Evolutionary conservation across 768 basidiomycete species (phyloP).

Genomic region (Suillus subalutaceus): DNA sequence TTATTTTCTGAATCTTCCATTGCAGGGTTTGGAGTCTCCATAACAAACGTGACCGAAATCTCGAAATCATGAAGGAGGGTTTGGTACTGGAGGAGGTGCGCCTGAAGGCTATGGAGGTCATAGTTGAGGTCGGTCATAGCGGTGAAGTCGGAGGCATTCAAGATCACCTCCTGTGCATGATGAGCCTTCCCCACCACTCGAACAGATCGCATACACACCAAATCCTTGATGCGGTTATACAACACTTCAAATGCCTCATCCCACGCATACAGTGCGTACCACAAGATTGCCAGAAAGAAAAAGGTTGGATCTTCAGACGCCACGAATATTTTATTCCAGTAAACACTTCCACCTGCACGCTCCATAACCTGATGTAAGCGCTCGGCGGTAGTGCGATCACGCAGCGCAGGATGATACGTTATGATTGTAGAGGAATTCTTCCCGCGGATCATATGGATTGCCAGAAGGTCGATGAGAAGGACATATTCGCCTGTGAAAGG

Average conservation of each 20-base stretch:
- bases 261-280: constrained; percentile 58
- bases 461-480: constrained; percentile 39
- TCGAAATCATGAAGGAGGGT: constrained; percentile 51
- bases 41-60: constrained; percentile 47
- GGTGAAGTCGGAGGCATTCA: constrained; percentile 43
- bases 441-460: constrained; percentile 41
- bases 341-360: constrained; percentile 36
- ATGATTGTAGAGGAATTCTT: constrained; percentile 31
- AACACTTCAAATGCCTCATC: constrained; percentile 52
- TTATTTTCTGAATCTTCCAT: constrained; percentile 25
- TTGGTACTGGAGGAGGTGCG: constrained; percentile 53
- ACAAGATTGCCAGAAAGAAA: constrained; percentile 47
- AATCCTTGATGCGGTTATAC: constrained; percentile 46
- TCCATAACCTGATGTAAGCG: constrained; percentile 33
- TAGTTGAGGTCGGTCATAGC: constrained; percentile 49
- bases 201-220: constrained; percentile 41
- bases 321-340: constrained; percentile 21
- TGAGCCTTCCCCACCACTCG: background rate
- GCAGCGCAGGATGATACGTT: constrained; percentile 36
- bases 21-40: constrained; percentile 46
- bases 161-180: constrained; percentile 11
- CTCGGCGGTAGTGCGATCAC: constrained; percentile 30
- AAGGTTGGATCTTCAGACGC: constrained; percentile 47
- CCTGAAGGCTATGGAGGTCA: constrained; percentile 54
- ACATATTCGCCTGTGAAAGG: constrained; percentile 19